These are phyloP conservation scores for Globisporangium iwayamae DNA, from an alignment of 352 stramenopile genomes.

Conservation along the genomic window DNA sequence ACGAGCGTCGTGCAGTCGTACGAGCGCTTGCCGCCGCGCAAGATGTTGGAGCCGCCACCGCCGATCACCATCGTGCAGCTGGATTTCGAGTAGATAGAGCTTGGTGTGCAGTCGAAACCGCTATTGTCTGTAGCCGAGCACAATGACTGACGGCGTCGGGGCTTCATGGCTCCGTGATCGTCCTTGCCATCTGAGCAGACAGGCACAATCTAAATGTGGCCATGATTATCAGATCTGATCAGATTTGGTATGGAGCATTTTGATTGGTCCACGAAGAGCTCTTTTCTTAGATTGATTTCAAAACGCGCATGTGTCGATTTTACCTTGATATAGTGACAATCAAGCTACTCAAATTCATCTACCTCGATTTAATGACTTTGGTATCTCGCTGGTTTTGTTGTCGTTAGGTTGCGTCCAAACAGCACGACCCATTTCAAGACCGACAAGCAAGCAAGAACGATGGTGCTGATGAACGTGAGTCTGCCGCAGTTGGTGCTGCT, in stretches of 20 bases:
- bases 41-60: slow-evolving; percentile 75
- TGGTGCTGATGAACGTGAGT: slow-evolving; percentile 45
- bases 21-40: slow-evolving; percentile 70
- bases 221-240: slow-evolving; percentile 3
- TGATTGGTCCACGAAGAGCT: slow-evolving; percentile 6
- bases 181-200: background rate
- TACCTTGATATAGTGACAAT: background rate
- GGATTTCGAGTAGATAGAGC: background rate
- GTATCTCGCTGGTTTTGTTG: too few relatives aligned
- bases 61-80: slow-evolving; percentile 29
- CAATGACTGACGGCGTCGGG: background rate
- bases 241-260: background rate
- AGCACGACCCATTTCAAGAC: background rate
- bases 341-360: too few relatives aligned
- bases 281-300: background rate
- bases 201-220: background rate
- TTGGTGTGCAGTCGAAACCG: background rate
- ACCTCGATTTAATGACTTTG: background rate
- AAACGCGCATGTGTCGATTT: background rate
- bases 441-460: slow-evolving; percentile 1
- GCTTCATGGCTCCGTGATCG: background rate
- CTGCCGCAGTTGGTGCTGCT: slow-evolving; percentile 65
- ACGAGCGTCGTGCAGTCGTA: slow-evolving; percentile 79
- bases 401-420: background rate
- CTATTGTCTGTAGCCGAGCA: background rate